Evolutionary conservation across 2,329 filamentous ascomycete species (phyloP), one percentile per base, ranked within the genome.

Genomic region (Ophiostoma pallidulum): DNA sequence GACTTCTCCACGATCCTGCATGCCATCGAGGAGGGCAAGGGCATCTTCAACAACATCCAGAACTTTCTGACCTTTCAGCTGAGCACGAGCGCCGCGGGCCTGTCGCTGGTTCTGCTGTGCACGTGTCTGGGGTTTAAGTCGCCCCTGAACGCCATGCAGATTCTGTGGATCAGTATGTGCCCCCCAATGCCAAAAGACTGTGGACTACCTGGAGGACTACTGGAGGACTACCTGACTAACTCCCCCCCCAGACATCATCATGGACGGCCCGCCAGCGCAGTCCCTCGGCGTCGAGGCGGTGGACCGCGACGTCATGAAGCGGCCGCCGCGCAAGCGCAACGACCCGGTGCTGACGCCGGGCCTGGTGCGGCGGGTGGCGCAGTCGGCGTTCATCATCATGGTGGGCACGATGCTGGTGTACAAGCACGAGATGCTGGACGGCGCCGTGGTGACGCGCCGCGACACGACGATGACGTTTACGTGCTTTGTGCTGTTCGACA

Each of bases 401-500:
- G 64, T 86, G 19, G 92, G 92, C 56, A 98, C 92, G 0, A 83
- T 98, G 66, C 74, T 84, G 36, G 86, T 95, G 47, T 98, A 98
- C 68, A 81, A 86, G 56, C 84, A 82, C 60, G 91, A 97, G 69
- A 96, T 98, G 86, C 71, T 82, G 41, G 75, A 79, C 20, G 88
- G 94, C 61, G 82, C 87, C 47, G 71, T 82, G 50, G 86, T 97
- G 50, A 94, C 84, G 1, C 86, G 87, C 42, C 88, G 94, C 57
- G 92, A 98, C 67, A 98, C 92, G 2, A 98, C 92, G 54, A 96
- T 98, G 86, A 97, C 92, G 0, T 98, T 98, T 63, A 98, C 92
- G 6, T 95, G 90, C 67, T 98, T 98, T 62, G 92, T 98, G 39
- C 78, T 98, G 46, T 98, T 97, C 66, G 92, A 98, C 72, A 98